phyloP scores from a whole-genome alignment of 176 grass and related monocot species.

The Carex littledalei region DNA sequence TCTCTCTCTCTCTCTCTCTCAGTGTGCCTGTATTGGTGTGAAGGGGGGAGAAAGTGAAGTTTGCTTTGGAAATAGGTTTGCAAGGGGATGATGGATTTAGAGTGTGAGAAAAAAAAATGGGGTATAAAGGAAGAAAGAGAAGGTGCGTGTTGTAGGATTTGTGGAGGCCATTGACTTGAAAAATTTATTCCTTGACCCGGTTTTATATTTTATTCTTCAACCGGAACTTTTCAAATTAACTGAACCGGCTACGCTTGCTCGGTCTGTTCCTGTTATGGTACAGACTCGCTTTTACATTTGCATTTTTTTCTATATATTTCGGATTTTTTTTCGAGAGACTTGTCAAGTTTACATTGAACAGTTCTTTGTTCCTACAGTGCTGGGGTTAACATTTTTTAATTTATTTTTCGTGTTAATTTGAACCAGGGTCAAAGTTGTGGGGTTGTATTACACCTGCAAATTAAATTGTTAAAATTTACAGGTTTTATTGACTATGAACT shows the following conservation, averaged over 20 bases:
- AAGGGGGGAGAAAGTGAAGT: conserved; percentile 9
- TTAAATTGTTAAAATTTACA: too few species aligned
- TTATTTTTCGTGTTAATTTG: too few species aligned
- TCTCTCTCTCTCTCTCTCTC: neutral
- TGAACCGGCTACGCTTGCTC: neutral
- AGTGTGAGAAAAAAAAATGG: neutral
- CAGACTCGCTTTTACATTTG: neutral
- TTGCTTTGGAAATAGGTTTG: conserved; percentile 24
- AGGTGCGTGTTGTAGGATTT: conserved; percentile 9
- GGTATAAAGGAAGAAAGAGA: conserved; percentile 18
- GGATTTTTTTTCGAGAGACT: too few species aligned
- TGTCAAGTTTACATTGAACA: too few species aligned
- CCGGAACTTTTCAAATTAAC: neutral
- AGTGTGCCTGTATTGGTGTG: conserved; percentile 14
- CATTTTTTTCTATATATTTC: too few species aligned
- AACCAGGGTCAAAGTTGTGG: too few species aligned
- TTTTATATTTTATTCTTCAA: conserved; percentile 6
- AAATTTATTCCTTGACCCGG: conserved; percentile 20
- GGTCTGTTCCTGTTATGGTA: neutral
- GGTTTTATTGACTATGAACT: neutral
- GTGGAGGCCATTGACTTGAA: conserved; percentile 19
- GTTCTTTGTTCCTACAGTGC: too few species aligned
- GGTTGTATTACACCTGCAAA: neutral
- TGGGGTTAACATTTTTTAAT: too few species aligned
- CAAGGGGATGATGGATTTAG: neutral